A percentile compares a stretch with the other conserved stretches of the same genome.
Conservation (phyloP, 495 filamentous ascomycete genomes). For the Aspergillus saccharolyticus region DNA sequence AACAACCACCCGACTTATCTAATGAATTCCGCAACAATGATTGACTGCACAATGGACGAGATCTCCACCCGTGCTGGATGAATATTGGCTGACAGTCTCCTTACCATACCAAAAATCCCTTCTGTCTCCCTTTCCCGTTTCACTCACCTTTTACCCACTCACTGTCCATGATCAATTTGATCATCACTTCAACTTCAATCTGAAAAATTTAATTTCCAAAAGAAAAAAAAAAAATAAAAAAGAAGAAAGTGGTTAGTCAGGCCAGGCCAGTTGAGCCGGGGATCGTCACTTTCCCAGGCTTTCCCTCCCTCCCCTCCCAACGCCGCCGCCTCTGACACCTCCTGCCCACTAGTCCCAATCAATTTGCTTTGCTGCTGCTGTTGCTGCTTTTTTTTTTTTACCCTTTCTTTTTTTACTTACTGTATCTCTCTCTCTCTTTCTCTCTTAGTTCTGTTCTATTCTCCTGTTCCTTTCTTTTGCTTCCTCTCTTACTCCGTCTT, state of each 20-base stretch:
- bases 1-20: neutral
- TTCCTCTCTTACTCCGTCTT: conserved; percentile 6
- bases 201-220: neutral
- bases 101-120: neutral
- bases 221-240: neutral
- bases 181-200: neutral
- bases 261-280: neutral
- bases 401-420: conserved; percentile 2
- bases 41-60: neutral
- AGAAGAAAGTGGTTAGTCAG: neutral
- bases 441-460: conserved; percentile 7
- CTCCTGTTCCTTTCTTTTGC: conserved; percentile 4
- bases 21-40: neutral
- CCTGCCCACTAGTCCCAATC: conserved; percentile 1
- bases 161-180: neutral
- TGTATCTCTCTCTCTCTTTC: conserved; percentile 5
- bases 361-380: too few relatives aligned
- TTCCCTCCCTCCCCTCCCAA: too few relatives aligned
- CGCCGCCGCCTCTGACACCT: conserved; percentile 7
- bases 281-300: conserved; percentile 1
- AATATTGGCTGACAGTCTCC: neutral
- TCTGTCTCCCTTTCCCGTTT: neutral
- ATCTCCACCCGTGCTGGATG: neutral
- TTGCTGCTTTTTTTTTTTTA: neutral
- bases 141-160: neutral